These are phyloP conservation scores for Penicillium sclerotigenum DNA, from an alignment of 2,329 filamentous ascomycete species.

Conservation along the genomic window DNA sequence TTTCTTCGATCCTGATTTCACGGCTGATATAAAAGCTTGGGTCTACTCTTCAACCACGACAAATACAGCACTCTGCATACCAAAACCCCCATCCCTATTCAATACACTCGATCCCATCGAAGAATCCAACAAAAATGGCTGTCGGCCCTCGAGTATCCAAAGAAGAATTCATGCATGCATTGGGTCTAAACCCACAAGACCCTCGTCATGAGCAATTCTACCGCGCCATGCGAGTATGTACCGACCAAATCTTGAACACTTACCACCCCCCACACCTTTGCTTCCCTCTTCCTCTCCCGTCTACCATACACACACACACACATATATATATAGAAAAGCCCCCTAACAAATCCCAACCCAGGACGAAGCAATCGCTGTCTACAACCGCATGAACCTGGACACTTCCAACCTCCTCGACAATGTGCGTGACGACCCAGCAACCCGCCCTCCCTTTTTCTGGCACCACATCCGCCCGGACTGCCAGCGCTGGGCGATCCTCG, in stretches of 20 bases:
- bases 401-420: slow-evolving; percentile 42
- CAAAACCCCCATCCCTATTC: neutral
- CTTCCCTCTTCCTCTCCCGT: neutral
- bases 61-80: neutral
- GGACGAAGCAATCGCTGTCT: slow-evolving; percentile 46
- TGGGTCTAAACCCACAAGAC: slow-evolving; percentile 41
- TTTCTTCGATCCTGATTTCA: neutral
- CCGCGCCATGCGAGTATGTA: slow-evolving; percentile 45
- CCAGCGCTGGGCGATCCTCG: slow-evolving; percentile 42
- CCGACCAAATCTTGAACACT: neutral
- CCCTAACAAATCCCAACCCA: slow-evolving; percentile 13
- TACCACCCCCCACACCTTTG: neutral
- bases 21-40: neutral
- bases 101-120: neutral
- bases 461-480: slow-evolving; percentile 46
- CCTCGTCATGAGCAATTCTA: slow-evolving; percentile 46
- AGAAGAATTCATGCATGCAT: slow-evolving; percentile 47
- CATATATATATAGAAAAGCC: neutral
- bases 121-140: slow-evolving; percentile 24
- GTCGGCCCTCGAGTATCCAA: slow-evolving; percentile 46
- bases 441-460: slow-evolving; percentile 46
- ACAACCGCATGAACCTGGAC: slow-evolving; percentile 43
- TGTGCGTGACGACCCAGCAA: slow-evolving; percentile 36
- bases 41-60: neutral
- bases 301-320: neutral